Conservation (phyloP, 1,284 basidiomycete genomes). For the Blastosporella zonata region DNA sequence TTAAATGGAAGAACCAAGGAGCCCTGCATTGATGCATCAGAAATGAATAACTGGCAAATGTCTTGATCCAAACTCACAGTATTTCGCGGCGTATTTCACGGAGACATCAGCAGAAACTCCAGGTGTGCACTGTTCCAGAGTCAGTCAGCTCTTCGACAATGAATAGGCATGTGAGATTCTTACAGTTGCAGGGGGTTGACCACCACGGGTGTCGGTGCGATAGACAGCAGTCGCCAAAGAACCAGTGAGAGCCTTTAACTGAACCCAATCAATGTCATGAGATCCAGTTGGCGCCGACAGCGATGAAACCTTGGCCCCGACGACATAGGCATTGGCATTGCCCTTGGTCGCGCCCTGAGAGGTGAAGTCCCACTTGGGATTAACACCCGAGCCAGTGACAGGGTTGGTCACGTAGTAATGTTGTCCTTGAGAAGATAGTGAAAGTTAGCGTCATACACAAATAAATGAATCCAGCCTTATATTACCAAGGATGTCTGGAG, state of each 20-base stretch:
- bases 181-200: slow-evolving; percentile 61
- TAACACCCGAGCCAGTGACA: slow-evolving; percentile 38
- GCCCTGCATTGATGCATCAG: slow-evolving; percentile 12
- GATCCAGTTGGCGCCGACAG: slow-evolving; percentile 44
- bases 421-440: slow-evolving; percentile 31
- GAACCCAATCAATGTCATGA: slow-evolving; percentile 56
- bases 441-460: neutral
- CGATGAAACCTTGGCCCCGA: slow-evolving; percentile 41
- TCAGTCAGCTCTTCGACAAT: neutral
- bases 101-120: slow-evolving; percentile 37
- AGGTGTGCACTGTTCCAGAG: slow-evolving; percentile 34
- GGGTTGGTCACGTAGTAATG: slow-evolving; percentile 56
- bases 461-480: neutral
- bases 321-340: slow-evolving; percentile 45
- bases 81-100: slow-evolving; percentile 51
- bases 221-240: slow-evolving; percentile 50
- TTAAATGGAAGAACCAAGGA: slow-evolving; percentile 15
- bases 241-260: slow-evolving; percentile 46
- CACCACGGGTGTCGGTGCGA: slow-evolving; percentile 54
- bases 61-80: slow-evolving; percentile 38
- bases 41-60: neutral
- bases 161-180: slow-evolving; percentile 17
- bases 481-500: slow-evolving; percentile 30
- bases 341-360: slow-evolving; percentile 33
- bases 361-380: slow-evolving; percentile 61